Evolutionary conservation across 805 yeast species (phyloP), one percentile per base, ranked within the genome.

Genomic region (Candida krabiensis): DNA sequence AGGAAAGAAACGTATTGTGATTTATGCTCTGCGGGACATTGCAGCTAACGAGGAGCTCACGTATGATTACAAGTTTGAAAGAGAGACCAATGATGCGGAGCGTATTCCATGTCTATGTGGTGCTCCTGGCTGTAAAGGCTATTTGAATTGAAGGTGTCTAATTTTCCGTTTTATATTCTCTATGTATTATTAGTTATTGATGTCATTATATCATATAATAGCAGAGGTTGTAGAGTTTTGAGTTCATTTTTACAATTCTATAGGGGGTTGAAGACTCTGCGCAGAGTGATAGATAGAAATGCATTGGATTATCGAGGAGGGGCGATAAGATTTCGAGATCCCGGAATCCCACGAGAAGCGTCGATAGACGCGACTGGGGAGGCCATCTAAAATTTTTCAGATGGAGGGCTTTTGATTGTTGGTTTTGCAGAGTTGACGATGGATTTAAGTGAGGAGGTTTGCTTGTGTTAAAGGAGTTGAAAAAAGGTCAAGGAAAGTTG

Each of bases 81-180:
- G 96, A 38, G 96, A 90, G 56, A 80, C 84, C 5, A 86, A 87
- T 50, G 95, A 87, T 43, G 89, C 79, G 30, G 96, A 88, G 56
- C 70, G 96, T 47, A 82, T 90, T 44, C 79, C 87, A 9, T 93
- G 99, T 68, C 71, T 88, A 11, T 93, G 99, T 71, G 99, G 99
- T 3, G 90, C 97, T 1, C 80, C 89, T 0, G 89, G 86, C 0
- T 93, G 99, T 65, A 89, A 89, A 61, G 98, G 97, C 0, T 91
- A 77, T 56, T 70, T 91, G 52, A 91, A 91, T 58, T 90, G 50
- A 21, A n/a, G n/a, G n/a, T n/a, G n/a, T n/a, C n/a, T n/a, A n/a
- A n/a, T n/a, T n/a, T n/a, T n/a, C n/a, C 11, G 24, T 21, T 21
- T 21, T 21, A 7, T 21, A 21, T 21, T 8, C 11, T 8, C 24